phyloP scores from a whole-genome alignment of 2,329 filamentous ascomycete genomes.

The Talaromyces sp. region DNA sequence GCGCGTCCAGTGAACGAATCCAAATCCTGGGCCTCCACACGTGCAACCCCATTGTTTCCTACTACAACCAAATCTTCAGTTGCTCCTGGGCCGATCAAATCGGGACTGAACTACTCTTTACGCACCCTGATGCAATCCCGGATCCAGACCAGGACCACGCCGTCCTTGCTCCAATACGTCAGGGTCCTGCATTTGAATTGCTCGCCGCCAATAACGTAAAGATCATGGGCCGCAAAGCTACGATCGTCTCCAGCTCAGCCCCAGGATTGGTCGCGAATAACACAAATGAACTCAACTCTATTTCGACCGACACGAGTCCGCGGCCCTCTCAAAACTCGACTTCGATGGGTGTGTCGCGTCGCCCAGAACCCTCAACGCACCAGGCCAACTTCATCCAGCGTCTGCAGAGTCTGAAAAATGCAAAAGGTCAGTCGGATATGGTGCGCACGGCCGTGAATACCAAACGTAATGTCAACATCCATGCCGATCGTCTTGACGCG shows the following conservation, averaged over 20 bases:
- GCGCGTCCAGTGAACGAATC: slow-evolving; percentile 50
- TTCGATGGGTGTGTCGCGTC: slow-evolving; percentile 20
- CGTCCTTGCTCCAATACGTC: slow-evolving; percentile 46
- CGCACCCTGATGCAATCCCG: slow-evolving; percentile 41
- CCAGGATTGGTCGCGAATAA: slow-evolving; percentile 6
- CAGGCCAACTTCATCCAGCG: slow-evolving; percentile 65
- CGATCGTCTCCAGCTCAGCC: slow-evolving; percentile 54
- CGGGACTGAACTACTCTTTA: slow-evolving; percentile 81
- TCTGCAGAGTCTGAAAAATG: slow-evolving; percentile 66
- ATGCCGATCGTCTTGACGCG: slow-evolving; percentile 36
- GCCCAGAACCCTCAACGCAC: slow-evolving; percentile 38
- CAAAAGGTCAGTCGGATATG: slow-evolving; percentile 65
- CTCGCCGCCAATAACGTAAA: slow-evolving; percentile 71
- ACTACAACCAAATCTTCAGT: slow-evolving; percentile 75
- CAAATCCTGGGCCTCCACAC: slow-evolving; percentile 85
- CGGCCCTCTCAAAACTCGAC: slow-evolving; percentile 5
- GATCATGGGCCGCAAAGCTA: slow-evolving; percentile 68
- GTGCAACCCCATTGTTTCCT: slow-evolving; percentile 74
- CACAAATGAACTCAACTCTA: background rate
- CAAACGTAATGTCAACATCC: slow-evolving; percentile 35
- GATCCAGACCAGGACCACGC: slow-evolving; percentile 20
- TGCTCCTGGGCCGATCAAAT: slow-evolving; percentile 82
- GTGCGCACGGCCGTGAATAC: slow-evolving; percentile 63
- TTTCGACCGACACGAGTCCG: background rate
- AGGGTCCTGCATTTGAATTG: slow-evolving; percentile 63